Percentiles rank a stretch among this genome's conserved stretches.
Conservation (phyloP, 2,329 filamentous ascomycete genomes). For the Didymella exigua region DNA sequence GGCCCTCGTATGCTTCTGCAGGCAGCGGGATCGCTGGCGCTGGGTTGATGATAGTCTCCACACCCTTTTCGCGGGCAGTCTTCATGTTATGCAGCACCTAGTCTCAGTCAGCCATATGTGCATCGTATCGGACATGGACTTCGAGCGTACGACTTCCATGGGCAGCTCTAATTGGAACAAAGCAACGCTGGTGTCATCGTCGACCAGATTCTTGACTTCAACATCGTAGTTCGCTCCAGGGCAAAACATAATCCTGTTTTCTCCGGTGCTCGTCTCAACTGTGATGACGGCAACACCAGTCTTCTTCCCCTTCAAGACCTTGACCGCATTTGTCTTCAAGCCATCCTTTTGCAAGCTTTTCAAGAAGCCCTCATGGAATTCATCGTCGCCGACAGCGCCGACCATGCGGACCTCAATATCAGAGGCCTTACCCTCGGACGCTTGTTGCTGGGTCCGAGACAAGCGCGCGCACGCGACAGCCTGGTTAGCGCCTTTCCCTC, state of each 20-base stretch:
- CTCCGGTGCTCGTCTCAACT: constrained; percentile 54
- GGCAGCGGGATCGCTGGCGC: constrained; percentile 74
- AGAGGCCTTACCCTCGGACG: constrained; percentile 24
- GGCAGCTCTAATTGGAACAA: constrained; percentile 57
- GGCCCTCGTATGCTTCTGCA: constrained; percentile 65
- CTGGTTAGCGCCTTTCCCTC: constrained; percentile 96
- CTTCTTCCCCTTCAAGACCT: constrained; percentile 50
- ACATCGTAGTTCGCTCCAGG: constrained; percentile 55
- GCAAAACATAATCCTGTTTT: constrained; percentile 58
- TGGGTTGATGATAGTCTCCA: constrained; percentile 77
- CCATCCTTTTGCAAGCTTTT: constrained; percentile 53
- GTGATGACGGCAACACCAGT: constrained; percentile 58
- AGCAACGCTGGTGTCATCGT: constrained; percentile 49
- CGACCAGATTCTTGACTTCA: constrained; percentile 45
- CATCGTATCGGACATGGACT: neutral
- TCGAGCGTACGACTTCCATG: constrained; percentile 44
- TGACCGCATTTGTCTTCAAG: constrained; percentile 49
- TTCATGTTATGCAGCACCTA: constrained; percentile 48
- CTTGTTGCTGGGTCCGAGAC: constrained; percentile 60
- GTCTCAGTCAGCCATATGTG: neutral
- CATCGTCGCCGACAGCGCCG: constrained; percentile 56
- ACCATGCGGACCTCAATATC: constrained; percentile 56
- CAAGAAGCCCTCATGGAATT: constrained; percentile 49
- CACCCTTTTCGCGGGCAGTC: constrained; percentile 39
- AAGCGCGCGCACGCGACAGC: constrained; percentile 86